Evolutionary conservation across 1,284 basidiomycete species (phyloP).

Genomic region (Leccinum subatratum): DNA sequence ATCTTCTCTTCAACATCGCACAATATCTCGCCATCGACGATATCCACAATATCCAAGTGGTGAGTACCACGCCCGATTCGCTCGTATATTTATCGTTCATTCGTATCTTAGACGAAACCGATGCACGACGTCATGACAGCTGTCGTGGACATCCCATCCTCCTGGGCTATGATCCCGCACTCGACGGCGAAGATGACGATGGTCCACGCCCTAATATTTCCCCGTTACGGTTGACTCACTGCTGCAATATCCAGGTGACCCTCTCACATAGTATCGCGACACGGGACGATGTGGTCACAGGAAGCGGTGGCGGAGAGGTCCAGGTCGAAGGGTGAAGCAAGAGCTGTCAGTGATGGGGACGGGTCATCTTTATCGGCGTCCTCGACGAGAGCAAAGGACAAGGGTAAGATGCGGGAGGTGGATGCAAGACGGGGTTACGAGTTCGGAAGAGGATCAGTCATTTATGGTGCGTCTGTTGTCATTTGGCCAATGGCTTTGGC

Average conservation of each 20-base stretch:
- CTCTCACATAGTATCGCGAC: too few species aligned
- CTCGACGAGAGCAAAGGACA: slow-evolving; percentile 15
- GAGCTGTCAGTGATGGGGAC: slow-evolving; percentile 20
- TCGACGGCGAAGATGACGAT: too few species aligned
- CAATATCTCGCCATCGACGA: slow-evolving; percentile 55
- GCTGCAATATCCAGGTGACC: too few species aligned
- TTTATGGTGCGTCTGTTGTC: too few species aligned
- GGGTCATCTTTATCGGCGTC: slow-evolving; percentile 5
- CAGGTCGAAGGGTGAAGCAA: slow-evolving; percentile 26
- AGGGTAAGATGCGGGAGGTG: slow-evolving; percentile 25
- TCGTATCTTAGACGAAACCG: slow-evolving; percentile 38
- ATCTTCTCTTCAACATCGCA: slow-evolving; percentile 63
- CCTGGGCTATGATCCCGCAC: too few species aligned
- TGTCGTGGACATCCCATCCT: too few species aligned
- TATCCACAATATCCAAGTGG: slow-evolving; percentile 53
- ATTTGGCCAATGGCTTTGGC: too few species aligned
- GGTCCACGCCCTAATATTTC: too few species aligned
- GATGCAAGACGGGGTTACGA: slow-evolving; percentile 8
- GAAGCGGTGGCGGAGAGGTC: slow-evolving; percentile 20
- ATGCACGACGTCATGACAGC: too few species aligned
- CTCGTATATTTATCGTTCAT: background rate
- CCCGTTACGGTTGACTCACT: background rate
- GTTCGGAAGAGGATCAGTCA: too few species aligned
- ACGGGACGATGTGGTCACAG: slow-evolving; percentile 23
- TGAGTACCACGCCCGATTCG: slow-evolving; percentile 37